A percentile compares a stretch with the other conserved stretches of the same genome.
Evolutionary conservation across 345 rosid species (phyloP).

Genomic region (Leavenworthia alabamica): DNA sequence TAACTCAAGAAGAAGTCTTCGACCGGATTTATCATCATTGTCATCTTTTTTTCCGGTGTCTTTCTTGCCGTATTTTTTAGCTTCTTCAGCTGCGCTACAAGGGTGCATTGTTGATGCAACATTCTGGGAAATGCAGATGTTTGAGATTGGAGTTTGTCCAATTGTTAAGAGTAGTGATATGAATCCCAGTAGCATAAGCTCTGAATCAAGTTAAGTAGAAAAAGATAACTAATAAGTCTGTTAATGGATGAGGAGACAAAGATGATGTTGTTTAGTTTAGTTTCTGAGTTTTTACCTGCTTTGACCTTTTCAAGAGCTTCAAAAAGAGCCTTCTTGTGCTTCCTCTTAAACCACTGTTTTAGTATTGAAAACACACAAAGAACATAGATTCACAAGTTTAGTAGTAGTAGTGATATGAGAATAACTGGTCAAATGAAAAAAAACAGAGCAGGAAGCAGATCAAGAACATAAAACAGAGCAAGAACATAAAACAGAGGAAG

Average conservation of each 20-base stretch:
- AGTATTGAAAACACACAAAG: background rate
- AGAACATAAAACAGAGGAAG: no score
- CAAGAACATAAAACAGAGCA: no score
- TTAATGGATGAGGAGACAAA: slow-evolving; percentile 4
- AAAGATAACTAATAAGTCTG: no score
- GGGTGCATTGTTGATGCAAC: slow-evolving; percentile 65
- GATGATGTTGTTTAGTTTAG: no score
- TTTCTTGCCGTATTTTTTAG: background rate
- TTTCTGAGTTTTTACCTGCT: slow-evolving; percentile 59
- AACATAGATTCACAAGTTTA: no score
- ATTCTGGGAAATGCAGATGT: slow-evolving; percentile 48
- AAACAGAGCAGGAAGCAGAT: no score
- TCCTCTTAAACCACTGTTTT: slow-evolving; percentile 47
- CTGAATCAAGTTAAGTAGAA: slow-evolving; percentile 32
- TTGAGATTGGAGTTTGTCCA: slow-evolving; percentile 50
- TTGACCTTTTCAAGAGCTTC: slow-evolving; percentile 77
- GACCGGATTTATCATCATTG: background rate
- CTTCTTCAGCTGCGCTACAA: slow-evolving; percentile 20
- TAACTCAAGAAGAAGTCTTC: slow-evolving; percentile 44
- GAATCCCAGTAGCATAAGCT: slow-evolving; percentile 76
- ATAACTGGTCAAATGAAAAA: no score
- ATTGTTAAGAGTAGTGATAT: slow-evolving; percentile 58
- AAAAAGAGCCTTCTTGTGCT: slow-evolving; percentile 50
- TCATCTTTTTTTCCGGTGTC: background rate
- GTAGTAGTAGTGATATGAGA: no score